Conservation (phyloP, 805 yeast genomes). For the Hanseniaspora vineae region DNA sequence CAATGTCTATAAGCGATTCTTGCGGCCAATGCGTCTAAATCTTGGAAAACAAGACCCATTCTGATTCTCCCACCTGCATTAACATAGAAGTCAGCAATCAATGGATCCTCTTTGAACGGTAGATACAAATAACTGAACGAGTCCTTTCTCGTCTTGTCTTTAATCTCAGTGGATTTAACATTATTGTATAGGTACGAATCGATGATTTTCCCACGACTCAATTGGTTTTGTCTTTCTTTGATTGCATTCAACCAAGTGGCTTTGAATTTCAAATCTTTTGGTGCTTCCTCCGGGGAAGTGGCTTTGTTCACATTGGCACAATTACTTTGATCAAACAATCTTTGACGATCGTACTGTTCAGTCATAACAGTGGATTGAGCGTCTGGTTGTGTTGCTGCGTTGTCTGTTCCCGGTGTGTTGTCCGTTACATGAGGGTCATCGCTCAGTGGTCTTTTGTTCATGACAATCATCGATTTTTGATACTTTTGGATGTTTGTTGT, state of each 20-base stretch:
- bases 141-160: constrained; percentile 64
- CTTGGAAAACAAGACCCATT: constrained; percentile 90
- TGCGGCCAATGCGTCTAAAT: constrained; percentile 87
- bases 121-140: constrained; percentile 58
- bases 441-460: no score
- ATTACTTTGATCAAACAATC: constrained; percentile 19
- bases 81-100: constrained; percentile 77
- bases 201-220: constrained; percentile 58
- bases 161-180: constrained; percentile 57
- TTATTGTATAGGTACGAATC: constrained; percentile 61
- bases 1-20: constrained; percentile 87
- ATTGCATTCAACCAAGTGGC: constrained; percentile 86
- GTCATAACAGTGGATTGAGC: constrained; percentile 60
- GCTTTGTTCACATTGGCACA: constrained; percentile 3
- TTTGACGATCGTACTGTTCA: constrained; percentile 42
- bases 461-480: no score
- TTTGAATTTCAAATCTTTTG: constrained; percentile 8
- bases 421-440: constrained; percentile 1
- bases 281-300: constrained; percentile 18
- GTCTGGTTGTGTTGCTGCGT: constrained; percentile 33
- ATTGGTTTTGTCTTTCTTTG: constrained; percentile 54
- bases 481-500: not conserved
- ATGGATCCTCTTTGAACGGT: constrained; percentile 75
- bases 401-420: constrained; percentile 1
- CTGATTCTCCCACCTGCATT: constrained; percentile 85